Conservation (phyloP, 2,329 filamentous ascomycete genomes). For the Scopulariopsis brevicaulis region DNA sequence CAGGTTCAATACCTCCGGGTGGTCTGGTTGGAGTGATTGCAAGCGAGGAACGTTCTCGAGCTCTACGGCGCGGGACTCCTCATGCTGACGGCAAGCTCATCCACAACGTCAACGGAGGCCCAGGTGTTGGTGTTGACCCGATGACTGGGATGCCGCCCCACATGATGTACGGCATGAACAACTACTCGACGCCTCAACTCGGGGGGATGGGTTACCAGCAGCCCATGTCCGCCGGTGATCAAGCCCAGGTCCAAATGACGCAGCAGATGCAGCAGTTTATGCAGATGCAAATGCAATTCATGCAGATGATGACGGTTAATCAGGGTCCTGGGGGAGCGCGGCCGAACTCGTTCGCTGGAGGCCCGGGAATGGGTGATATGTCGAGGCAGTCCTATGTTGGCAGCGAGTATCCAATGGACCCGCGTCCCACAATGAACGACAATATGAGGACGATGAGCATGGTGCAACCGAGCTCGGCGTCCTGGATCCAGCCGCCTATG, state of each 20-base stretch:
- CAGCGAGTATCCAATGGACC: slow-evolving; percentile 32
- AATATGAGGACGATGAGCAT: slow-evolving; percentile 69
- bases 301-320: slow-evolving; percentile 62
- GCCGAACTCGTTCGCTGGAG: slow-evolving; percentile 9
- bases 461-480: slow-evolving; percentile 56
- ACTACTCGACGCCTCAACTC: slow-evolving; percentile 7
- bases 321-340: neutral
- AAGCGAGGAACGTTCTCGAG: slow-evolving; percentile 68
- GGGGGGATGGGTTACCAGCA: neutral
- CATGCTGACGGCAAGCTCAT: slow-evolving; percentile 43
- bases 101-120: slow-evolving; percentile 20
- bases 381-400: slow-evolving; percentile 34
- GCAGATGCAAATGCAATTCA: slow-evolving; percentile 92
- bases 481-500: slow-evolving; percentile 39
- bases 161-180: slow-evolving; percentile 8
- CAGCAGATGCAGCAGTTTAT: slow-evolving; percentile 81
- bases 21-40: slow-evolving; percentile 84
- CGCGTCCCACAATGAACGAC: slow-evolving; percentile 23
- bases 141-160: slow-evolving; percentile 19
- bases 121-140: slow-evolving; percentile 32
- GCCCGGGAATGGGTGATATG: slow-evolving; percentile 24
- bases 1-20: slow-evolving; percentile 44
- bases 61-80: slow-evolving; percentile 68
- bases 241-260: slow-evolving; percentile 68
- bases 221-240: slow-evolving; percentile 43